Evolutionary conservation across 1,284 basidiomycete species (phyloP).

Genomic region (Fereydounia khargensis): DNA sequence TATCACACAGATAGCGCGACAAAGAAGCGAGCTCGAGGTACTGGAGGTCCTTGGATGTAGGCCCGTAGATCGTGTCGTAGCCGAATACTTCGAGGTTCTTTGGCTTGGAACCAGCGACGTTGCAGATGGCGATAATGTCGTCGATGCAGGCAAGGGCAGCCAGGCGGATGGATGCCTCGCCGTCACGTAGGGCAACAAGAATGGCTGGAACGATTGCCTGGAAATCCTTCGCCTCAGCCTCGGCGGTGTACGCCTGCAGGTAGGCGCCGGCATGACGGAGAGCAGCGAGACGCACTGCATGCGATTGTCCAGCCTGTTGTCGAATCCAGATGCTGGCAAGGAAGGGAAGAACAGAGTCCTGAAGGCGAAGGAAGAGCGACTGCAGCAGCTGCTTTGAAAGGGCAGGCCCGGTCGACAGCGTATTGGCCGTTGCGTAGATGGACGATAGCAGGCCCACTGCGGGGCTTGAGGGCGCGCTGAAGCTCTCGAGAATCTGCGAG

Average conservation of each 20-base stretch:
- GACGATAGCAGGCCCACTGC: slow-evolving; percentile 5
- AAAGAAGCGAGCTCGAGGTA: slow-evolving; percentile 75
- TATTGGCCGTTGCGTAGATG: slow-evolving; percentile 28
- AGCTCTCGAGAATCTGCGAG: neutral
- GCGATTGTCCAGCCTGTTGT: slow-evolving; percentile 33
- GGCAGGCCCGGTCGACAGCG: slow-evolving; percentile 5
- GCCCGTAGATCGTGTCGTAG: slow-evolving; percentile 78
- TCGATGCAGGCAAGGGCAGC: slow-evolving; percentile 69
- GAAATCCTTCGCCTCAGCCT: slow-evolving; percentile 64
- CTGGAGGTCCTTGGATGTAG: slow-evolving; percentile 65
- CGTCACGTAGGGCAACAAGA: slow-evolving; percentile 67
- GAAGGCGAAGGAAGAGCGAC: slow-evolving; percentile 68
- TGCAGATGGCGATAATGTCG: slow-evolving; percentile 59
- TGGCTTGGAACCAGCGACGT: slow-evolving; percentile 55
- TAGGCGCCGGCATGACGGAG: slow-evolving; percentile 73
- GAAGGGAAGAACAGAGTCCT: slow-evolving; percentile 75
- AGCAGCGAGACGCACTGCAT: slow-evolving; percentile 67
- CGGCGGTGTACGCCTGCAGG: slow-evolving; percentile 59
- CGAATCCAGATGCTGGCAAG: slow-evolving; percentile 69
- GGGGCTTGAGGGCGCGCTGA: neutral
- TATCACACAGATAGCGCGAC: slow-evolving; percentile 66
- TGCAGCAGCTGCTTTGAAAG: slow-evolving; percentile 18
- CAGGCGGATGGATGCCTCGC: slow-evolving; percentile 63
- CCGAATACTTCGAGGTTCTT: slow-evolving; percentile 68
- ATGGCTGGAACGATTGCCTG: slow-evolving; percentile 80